A percentile compares a stretch with the other conserved stretches of the same genome.
phyloP scores from a whole-genome alignment of 1,139 yeast genomes.

The Meyerozyma athensensis region DNA sequence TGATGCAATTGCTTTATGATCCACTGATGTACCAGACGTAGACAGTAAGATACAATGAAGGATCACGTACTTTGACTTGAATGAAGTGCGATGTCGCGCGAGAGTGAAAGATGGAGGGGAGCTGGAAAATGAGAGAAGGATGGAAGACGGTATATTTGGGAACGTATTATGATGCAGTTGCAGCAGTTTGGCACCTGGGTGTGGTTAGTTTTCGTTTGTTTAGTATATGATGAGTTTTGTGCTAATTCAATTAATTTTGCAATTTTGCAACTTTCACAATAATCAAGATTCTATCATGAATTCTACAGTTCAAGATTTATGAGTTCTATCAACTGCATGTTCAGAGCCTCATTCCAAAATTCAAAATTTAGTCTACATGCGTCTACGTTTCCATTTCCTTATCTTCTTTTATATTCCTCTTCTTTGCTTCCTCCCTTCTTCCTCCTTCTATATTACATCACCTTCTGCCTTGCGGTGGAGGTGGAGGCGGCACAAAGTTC shows the following conservation, averaged over 20 bases:
- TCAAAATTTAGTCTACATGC: too few species aligned
- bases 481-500: constrained; percentile 2
- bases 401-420: neutral
- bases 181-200: too few species aligned
- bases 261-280: neutral
- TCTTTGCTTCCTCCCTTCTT: neutral
- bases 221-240: neutral
- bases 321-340: too few species aligned
- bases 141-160: too few species aligned
- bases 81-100: neutral
- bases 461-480: constrained; percentile 1
- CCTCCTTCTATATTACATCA: neutral
- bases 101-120: too few species aligned
- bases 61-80: constrained; percentile 4
- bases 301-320: too few species aligned
- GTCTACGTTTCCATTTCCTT: neutral
- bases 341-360: too few species aligned
- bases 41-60: constrained; percentile 3
- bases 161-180: too few species aligned
- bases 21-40: constrained; percentile 4
- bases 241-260: neutral
- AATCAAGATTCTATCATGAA: too few species aligned
- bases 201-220: too few species aligned
- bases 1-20: constrained; percentile 13
- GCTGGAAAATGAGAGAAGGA: too few species aligned